These are phyloP conservation scores for Russula compacta DNA, from an alignment of 768 basidiomycete genomes.

Conservation along the genomic window DNA sequence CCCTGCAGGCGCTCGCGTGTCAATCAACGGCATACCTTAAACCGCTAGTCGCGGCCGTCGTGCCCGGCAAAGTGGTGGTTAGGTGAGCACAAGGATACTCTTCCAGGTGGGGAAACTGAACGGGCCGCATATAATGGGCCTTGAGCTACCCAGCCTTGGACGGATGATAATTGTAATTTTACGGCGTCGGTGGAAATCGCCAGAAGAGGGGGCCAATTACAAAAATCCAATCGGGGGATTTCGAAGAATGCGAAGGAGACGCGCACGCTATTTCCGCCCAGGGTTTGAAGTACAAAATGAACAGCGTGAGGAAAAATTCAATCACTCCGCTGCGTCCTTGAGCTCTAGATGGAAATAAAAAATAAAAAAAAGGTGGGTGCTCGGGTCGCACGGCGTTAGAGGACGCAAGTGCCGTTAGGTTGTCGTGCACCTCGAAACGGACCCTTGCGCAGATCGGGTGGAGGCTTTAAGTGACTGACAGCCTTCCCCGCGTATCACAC, in stretches of 20 bases:
- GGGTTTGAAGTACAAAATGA: constrained; percentile 5
- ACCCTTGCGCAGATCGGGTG: constrained; percentile 3
- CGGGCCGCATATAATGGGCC: constrained; percentile 5
- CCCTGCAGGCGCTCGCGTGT: neutral
- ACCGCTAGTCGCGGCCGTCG: neutral
- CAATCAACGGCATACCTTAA: neutral
- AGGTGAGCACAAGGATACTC: neutral
- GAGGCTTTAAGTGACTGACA: constrained; percentile 9
- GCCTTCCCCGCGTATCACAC: constrained; percentile 9
- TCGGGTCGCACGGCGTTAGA: constrained; percentile 10
- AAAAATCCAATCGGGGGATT: neutral
- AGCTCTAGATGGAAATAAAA: neutral
- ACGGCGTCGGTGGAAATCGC: constrained; percentile 5
- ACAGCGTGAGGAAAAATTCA: constrained; percentile 9
- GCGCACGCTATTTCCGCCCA: constrained; percentile 13
- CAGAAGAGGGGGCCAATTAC: neutral
- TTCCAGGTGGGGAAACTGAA: constrained; percentile 4
- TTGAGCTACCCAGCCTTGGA: constrained; percentile 6
- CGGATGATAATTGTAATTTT: neutral
- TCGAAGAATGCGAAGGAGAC: neutral
- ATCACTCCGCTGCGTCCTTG: neutral
- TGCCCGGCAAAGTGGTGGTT: constrained; percentile 6
- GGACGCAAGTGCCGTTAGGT: constrained; percentile 3
- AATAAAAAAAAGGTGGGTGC: neutral
- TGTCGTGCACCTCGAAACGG: neutral